These are phyloP conservation scores for Ganoderma lucidum DNA, from an alignment of 1,284 basidiomycete genomes.

Conservation along the genomic window DNA sequence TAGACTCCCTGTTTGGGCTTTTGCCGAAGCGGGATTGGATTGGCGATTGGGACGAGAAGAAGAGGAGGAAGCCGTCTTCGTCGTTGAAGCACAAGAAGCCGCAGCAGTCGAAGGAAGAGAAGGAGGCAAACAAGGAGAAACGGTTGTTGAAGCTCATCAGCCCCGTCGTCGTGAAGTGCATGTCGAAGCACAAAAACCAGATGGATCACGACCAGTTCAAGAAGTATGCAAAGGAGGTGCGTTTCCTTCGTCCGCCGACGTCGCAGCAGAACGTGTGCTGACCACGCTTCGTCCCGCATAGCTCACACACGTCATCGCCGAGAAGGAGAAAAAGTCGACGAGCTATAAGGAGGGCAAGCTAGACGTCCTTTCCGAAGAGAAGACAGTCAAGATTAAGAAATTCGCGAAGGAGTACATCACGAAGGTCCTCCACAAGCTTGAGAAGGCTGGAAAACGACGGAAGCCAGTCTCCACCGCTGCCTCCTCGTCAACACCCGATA, in stretches of 20 bases:
- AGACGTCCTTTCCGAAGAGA: slow-evolving; percentile 86
- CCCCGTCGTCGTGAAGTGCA: slow-evolving; percentile 88
- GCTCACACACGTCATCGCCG: slow-evolving; percentile 83
- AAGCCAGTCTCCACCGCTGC: slow-evolving; percentile 28
- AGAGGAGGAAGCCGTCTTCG: slow-evolving; percentile 34
- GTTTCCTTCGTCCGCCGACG: slow-evolving; percentile 3
- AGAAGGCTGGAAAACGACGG: slow-evolving; percentile 48
- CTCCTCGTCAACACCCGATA: slow-evolving; percentile 30
- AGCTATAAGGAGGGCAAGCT: slow-evolving; percentile 76
- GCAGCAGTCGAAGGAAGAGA: slow-evolving; percentile 57
- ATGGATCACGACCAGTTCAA: slow-evolving; percentile 93
- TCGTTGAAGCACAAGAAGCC: slow-evolving; percentile 49
- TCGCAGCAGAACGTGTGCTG: slow-evolving; percentile 7
- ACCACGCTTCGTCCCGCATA: slow-evolving; percentile 38
- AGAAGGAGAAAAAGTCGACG: slow-evolving; percentile 94
- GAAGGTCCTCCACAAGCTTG: slow-evolving; percentile 71
- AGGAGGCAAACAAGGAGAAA: slow-evolving; percentile 83
- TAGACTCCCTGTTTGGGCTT: slow-evolving; percentile 4
- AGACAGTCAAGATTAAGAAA: slow-evolving; percentile 89
- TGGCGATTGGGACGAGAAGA: slow-evolving; percentile 44
- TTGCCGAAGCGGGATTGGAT: not conserved
- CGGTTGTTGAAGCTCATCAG: slow-evolving; percentile 86
- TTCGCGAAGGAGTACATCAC: slow-evolving; percentile 91
- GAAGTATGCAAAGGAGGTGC: slow-evolving; percentile 93
- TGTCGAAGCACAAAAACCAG: slow-evolving; percentile 88